These are phyloP conservation scores for Aquilaria sinensis DNA, from an alignment of 345 rosid species.

Conservation along the genomic window DNA sequence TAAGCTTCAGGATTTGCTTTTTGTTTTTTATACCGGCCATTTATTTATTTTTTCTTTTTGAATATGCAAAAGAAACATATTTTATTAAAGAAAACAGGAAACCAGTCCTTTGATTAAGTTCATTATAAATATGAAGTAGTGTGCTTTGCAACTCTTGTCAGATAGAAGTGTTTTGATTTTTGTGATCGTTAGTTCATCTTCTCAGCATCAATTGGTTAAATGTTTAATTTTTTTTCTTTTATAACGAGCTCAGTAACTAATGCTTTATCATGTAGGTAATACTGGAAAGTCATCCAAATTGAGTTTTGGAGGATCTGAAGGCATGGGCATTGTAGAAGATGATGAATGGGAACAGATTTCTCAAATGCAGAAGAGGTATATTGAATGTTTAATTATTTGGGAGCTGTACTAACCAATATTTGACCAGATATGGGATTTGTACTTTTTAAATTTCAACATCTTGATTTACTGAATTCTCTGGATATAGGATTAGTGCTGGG, in stretches of 20 bases:
- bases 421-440: too few relatives aligned
- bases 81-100: neutral
- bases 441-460: too few relatives aligned
- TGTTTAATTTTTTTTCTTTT: neutral
- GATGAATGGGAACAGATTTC: conserved; percentile 64
- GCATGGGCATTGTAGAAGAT: conserved; percentile 35
- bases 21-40: neutral
- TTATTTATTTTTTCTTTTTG: neutral
- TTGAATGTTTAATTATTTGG: neutral
- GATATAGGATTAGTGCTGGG: too few relatives aligned
- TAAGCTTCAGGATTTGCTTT: neutral
- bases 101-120: neutral
- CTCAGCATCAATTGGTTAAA: neutral
- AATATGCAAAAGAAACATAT: neutral
- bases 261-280: conserved; percentile 22
- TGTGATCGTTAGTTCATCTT: neutral
- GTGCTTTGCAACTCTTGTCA: too few relatives aligned
- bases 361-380: conserved; percentile 62
- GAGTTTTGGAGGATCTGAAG: conserved; percentile 24
- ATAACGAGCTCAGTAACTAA: neutral
- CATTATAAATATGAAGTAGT: too few relatives aligned
- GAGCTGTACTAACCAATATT: too few relatives aligned
- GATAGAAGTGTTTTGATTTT: neutral
- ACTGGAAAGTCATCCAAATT: conserved; percentile 21
- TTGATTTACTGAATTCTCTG: too few relatives aligned